Base-by-base conservation (phyloP, 768 basidiomycete genomes). In the Tylopilus intermedius region DNA sequence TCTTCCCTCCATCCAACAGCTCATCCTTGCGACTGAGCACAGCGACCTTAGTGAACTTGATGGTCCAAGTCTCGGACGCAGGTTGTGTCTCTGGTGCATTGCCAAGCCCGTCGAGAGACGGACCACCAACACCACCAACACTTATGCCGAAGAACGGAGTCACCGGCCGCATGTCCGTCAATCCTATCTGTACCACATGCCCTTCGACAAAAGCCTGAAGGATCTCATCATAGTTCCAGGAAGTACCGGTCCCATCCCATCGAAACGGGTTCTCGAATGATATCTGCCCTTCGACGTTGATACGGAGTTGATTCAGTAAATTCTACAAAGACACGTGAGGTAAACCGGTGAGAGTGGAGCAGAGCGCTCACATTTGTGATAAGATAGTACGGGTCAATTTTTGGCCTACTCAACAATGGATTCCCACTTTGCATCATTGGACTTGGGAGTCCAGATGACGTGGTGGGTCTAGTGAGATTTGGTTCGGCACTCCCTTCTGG, bases 351-450 rank as follows among this genome's bases (percentile, higher is more conserved):
- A 41, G 41, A 32, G 13, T 15, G 5, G 3, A 24, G 11, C 42
- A 32, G n/a, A 39, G 42, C 4, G 67, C 79, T 67, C 64, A 88
- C 91, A 67, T 85, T 82, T 35, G 81, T 80, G 60, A 98, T 96
- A 52, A 95, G 79, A 69, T 87, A 88, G 70, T 98, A 98, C 2
- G 92, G 88, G 65, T 98, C 95, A 33, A 95, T 78, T 71, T 88
- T 91, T 50, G 75, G 75, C 63, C 79, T 84, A 54, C 77, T 79
- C 26, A 82, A 69, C 21, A 79, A 63, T 15, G 70, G 72, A 26
- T 72, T 69, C 32, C 71, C 65, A 42, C 63, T 60, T 46, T 63
- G 61, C 45, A 63, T 52, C 60, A 67, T 59, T 18, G 69, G 67
- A 38, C 64, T 67, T 18, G 69, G 47, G 49, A 62, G 59, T 26